Evolutionary conservation across 1,284 basidiomycete species (phyloP).

Genomic region (Apiotrichum akiyoshidainum): DNA sequence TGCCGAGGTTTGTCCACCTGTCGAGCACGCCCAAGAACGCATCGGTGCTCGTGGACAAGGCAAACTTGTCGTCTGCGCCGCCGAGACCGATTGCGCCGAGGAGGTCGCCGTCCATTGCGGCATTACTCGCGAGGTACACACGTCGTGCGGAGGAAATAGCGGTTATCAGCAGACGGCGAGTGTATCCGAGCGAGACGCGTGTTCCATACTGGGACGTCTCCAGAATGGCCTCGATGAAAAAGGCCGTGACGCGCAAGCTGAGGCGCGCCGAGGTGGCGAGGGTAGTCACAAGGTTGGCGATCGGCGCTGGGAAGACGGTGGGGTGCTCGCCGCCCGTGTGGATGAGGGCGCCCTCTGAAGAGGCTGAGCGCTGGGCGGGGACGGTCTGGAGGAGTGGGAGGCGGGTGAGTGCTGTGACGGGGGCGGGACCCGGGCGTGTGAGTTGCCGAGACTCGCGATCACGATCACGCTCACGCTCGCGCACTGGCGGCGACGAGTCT

Average conservation of each 20-base stretch:
- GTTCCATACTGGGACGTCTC: slow-evolving; percentile 44
- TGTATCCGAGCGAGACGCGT: slow-evolving; percentile 44
- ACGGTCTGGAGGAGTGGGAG: neutral
- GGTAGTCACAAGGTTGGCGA: slow-evolving; percentile 50
- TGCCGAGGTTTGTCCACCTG: slow-evolving; percentile 56
- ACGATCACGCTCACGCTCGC: neutral
- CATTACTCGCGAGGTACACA: slow-evolving; percentile 43
- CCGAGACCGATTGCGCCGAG: slow-evolving; percentile 27
- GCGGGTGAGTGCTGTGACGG: neutral
- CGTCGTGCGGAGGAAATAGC: slow-evolving; percentile 50
- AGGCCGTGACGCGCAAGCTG: slow-evolving; percentile 45
- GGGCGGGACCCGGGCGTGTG: neutral
- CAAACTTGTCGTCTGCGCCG: slow-evolving; percentile 15
- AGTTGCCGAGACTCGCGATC: neutral
- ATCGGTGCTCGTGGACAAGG: slow-evolving; percentile 21
- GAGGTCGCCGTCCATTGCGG: slow-evolving; percentile 27
- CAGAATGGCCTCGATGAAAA: slow-evolving; percentile 52
- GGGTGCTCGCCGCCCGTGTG: slow-evolving; percentile 6
- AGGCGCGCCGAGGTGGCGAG: slow-evolving; percentile 48
- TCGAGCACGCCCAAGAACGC: slow-evolving; percentile 52
- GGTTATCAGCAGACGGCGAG: slow-evolving; percentile 48
- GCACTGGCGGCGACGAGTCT: neutral
- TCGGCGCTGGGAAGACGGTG: slow-evolving; percentile 47
- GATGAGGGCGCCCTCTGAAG: neutral
- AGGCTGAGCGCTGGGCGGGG: neutral